Percentiles rank a stretch among this genome's conserved stretches.
phyloP scores from a whole-genome alignment of 495 filamentous ascomycete species.

The Annulohypoxylon moriforme region DNA sequence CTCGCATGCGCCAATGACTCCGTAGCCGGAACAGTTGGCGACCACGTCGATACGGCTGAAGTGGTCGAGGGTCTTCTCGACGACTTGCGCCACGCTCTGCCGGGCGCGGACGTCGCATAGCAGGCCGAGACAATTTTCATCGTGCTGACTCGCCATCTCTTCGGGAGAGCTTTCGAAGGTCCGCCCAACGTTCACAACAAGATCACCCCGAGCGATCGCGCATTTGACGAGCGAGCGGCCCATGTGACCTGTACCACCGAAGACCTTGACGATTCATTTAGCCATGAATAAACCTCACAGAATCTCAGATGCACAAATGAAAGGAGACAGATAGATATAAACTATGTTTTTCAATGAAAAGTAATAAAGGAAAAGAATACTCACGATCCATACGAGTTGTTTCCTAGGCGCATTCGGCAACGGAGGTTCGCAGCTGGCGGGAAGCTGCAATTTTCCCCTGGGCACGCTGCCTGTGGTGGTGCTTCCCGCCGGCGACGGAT shows the following conservation, averaged over 20 bases:
- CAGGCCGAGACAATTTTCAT: conserved; percentile 76
- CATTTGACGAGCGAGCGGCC: conserved; percentile 88
- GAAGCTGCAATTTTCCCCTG: conserved; percentile 65
- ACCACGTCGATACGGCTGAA: conserved; percentile 91
- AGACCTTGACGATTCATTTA: conserved; percentile 66
- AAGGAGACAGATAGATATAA: background rate
- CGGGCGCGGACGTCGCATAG: conserved; percentile 91
- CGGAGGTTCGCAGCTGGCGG: conserved; percentile 82
- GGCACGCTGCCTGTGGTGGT: conserved; percentile 30
- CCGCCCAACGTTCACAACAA: conserved; percentile 89
- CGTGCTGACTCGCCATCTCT: conserved; percentile 71
- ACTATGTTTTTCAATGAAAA: background rate
- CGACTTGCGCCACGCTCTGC: conserved; percentile 77
- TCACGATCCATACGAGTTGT: conserved; percentile 85
- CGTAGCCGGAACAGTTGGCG: conserved; percentile 91
- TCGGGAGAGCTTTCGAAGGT: conserved; percentile 81
- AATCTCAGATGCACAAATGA: background rate
- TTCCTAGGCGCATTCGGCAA: conserved; percentile 75
- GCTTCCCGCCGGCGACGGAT: conserved; percentile 44
- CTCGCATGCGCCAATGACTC: conserved; percentile 94
- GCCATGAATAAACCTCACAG: conserved; percentile 2
- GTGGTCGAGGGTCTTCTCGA: conserved; percentile 72
- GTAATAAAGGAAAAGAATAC: conserved; percentile 36
- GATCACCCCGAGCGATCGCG: conserved; percentile 81
- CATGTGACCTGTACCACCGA: conserved; percentile 96